These are phyloP conservation scores for Exophiala viscosa DNA, from an alignment of 2,329 filamentous ascomycete species.

Conservation along the genomic window DNA sequence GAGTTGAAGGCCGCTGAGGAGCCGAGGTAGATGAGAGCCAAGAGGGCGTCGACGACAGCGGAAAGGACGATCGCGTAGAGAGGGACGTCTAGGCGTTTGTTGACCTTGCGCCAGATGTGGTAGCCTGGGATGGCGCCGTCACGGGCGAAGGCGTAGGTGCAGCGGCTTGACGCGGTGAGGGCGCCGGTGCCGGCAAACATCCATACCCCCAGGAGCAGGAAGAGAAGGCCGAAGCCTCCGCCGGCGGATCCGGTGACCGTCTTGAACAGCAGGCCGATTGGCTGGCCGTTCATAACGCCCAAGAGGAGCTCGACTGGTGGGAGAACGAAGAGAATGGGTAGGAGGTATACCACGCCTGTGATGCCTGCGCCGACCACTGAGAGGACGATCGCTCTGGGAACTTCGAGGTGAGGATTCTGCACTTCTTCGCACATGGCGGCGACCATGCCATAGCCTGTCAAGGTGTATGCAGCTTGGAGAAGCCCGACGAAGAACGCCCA, in stretches of 20 bases:
- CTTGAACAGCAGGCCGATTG: constrained; percentile 52
- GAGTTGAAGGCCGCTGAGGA: constrained; percentile 21
- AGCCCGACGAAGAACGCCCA: constrained; percentile 57
- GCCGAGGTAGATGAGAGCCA: constrained; percentile 40
- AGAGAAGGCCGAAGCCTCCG: constrained; percentile 47
- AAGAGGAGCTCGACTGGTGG: constrained; percentile 41
- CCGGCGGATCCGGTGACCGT: constrained; percentile 41
- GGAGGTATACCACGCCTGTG: constrained; percentile 47
- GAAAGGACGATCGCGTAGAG: constrained; percentile 28
- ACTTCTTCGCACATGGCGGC: constrained; percentile 51
- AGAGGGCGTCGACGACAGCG: constrained; percentile 43
- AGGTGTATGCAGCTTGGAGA: constrained; percentile 41
- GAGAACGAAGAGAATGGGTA: constrained; percentile 51
- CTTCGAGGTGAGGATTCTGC: constrained; percentile 43
- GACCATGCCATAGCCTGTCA: constrained; percentile 63
- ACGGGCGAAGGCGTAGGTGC: constrained; percentile 43
- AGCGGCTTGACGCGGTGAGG: constrained; percentile 49
- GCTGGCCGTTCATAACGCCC: constrained; percentile 42
- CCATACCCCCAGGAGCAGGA: constrained; percentile 54
- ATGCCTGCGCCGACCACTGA: constrained; percentile 49
- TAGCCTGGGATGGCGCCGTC: constrained; percentile 18
- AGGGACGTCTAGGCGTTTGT: constrained; percentile 14
- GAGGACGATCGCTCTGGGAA: constrained; percentile 50
- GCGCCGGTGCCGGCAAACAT: constrained; percentile 60
- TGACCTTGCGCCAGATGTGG: constrained; percentile 12